Conservation (phyloP, 805 yeast genomes). For the Maudiozyma pseudohumilis region DNA sequence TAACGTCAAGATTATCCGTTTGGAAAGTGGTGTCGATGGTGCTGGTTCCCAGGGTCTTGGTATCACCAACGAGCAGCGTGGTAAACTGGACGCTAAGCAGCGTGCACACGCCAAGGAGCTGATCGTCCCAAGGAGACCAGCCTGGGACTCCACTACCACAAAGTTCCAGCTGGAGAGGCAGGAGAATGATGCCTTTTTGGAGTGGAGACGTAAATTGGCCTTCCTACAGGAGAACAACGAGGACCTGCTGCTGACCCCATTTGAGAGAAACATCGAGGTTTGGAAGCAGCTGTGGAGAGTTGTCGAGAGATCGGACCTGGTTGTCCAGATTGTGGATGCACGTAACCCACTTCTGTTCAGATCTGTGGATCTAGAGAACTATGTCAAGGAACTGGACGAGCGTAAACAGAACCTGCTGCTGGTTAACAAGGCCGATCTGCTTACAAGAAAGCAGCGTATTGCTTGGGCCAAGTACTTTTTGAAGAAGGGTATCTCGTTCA, state of each 20-base stretch:
- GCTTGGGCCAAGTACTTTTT: conserved; percentile 83
- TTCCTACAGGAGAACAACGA: conserved; percentile 65
- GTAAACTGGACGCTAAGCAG: conserved; percentile 49
- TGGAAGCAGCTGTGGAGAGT: conserved; percentile 99
- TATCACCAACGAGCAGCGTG: conserved; percentile 57
- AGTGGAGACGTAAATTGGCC: conserved; percentile 91
- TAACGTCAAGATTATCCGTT: conserved; percentile 74
- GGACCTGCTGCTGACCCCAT: conserved; percentile 85
- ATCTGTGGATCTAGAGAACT: conserved; percentile 75
- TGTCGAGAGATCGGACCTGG: conserved; percentile 84
- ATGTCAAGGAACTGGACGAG: conserved; percentile 70
- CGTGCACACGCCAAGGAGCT: conserved; percentile 58
- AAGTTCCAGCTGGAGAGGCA: conserved; percentile 69
- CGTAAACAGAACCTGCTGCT: conserved; percentile 69
- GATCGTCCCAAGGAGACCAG: conserved; percentile 88
- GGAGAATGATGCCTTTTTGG: conserved; percentile 83
- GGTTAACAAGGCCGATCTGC: conserved; percentile 88
- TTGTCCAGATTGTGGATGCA: conserved; percentile 96
- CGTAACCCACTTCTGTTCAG: conserved; percentile 87
- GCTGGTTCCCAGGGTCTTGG: conserved; percentile 45
- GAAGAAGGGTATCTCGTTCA: conserved; percentile 59
- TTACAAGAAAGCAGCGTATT: conserved; percentile 65
- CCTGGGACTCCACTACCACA: conserved; percentile 67
- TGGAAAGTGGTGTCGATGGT: conserved; percentile 39
- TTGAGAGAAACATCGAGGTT: conserved; percentile 92